phyloP scores from a whole-genome alignment of 2,329 filamentous ascomycete genomes.

The Hymenoscyphus scutula region DNA sequence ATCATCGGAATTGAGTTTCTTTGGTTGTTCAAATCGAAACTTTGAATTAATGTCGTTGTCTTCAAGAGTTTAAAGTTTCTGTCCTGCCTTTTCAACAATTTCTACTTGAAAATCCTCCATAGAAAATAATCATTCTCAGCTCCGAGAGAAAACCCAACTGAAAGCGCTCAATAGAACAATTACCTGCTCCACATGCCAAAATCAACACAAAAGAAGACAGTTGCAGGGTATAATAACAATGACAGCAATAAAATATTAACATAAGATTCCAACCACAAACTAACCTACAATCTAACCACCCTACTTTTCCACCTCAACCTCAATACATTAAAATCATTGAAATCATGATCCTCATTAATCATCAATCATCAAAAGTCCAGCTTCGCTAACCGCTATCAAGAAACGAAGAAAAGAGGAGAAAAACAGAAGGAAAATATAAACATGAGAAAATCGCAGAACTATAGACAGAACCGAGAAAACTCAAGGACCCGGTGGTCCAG shows the following conservation, averaged over 20 bases:
- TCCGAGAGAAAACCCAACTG: too few relatives aligned
- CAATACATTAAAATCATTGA: neutral
- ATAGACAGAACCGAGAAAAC: neutral
- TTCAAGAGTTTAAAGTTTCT: too few relatives aligned
- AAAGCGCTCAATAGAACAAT: neutral
- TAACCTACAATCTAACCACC: neutral
- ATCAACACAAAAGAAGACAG: neutral
- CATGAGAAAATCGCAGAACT: neutral
- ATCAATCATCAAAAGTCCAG: neutral
- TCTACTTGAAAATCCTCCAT: too few relatives aligned
- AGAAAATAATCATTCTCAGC: too few relatives aligned
- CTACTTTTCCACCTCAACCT: neutral
- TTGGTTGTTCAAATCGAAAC: too few relatives aligned
- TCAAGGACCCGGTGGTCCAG: neutral
- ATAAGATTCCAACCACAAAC: neutral
- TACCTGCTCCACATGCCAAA: neutral
- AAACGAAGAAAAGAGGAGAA: neutral
- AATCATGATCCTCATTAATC: slow-evolving; percentile 1
- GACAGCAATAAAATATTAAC: neutral
- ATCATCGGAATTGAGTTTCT: too few relatives aligned
- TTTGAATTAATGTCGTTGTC: too few relatives aligned
- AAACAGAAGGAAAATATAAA: neutral
- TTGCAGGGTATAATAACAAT: neutral
- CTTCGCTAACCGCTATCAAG: neutral
- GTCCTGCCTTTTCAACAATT: too few relatives aligned